Evolutionary conservation across 805 yeast genomes (phyloP).

Genomic region (Hanseniaspora mollemarum): DNA sequence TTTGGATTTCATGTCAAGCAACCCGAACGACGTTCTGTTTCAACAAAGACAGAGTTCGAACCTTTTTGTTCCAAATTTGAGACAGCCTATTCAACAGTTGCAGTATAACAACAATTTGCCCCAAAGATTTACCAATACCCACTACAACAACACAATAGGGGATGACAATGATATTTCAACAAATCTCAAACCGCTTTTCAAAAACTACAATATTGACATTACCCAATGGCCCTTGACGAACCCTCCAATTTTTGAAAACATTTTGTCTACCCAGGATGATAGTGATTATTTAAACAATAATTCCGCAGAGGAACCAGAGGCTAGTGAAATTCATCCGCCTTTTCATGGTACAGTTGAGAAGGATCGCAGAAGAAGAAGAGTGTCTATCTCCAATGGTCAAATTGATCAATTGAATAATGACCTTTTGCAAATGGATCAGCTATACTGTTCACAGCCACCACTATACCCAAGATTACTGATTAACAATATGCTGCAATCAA

Average conservation of each 20-base stretch:
- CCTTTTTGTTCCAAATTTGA: not conserved
- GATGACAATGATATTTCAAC: constrained; percentile 10
- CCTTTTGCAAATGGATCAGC: constrained; percentile 29
- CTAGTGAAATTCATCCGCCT: not conserved
- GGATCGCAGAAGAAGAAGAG: constrained; percentile 40
- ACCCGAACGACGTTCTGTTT: not conserved
- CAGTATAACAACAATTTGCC: not conserved
- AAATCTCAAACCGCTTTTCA: constrained; percentile 33
- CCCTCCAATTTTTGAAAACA: constrained; percentile 37
- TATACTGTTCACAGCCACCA: constrained; percentile 32
- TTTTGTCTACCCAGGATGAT: constrained; percentile 26
- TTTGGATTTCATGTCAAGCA: not conserved
- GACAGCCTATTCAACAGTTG: not conserved
- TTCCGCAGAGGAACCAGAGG: not conserved
- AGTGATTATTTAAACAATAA: not conserved
- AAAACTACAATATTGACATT: constrained; percentile 36
- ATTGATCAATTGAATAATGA: constrained; percentile 57
- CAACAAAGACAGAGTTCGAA: not conserved
- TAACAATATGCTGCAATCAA: not conserved
- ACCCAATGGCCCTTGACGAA: constrained; percentile 36
- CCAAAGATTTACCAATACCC: not conserved
- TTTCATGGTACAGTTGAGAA: not conserved
- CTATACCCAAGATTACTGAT: constrained; percentile 20
- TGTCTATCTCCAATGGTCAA: constrained; percentile 76
- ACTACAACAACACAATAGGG: constrained; percentile 1